Percentiles rank a stretch among this genome's conserved stretches.
phyloP scores from a whole-genome alignment of 2,329 filamentous ascomycete species.

The Fusarium oligoseptatum region DNA sequence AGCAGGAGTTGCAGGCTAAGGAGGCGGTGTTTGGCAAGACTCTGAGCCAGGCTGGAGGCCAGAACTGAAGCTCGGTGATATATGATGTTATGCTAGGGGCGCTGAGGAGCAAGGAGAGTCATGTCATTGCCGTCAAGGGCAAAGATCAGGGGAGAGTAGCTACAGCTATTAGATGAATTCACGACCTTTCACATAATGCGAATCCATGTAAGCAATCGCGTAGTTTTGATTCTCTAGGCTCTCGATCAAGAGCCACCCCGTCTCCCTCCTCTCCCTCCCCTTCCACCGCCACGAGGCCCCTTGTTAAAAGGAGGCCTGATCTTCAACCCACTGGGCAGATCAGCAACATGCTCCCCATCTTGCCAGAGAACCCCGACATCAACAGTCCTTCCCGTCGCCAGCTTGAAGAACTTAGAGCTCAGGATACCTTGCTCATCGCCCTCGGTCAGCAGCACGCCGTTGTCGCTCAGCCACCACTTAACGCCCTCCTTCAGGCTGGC shows the following conservation, averaged over 20 bases:
- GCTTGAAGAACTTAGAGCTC: slow-evolving; percentile 75
- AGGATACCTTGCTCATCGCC: slow-evolving; percentile 72
- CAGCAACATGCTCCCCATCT: slow-evolving; percentile 74
- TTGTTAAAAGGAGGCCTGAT: slow-evolving; percentile 63
- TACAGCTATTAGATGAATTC: neutral
- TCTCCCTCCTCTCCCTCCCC: slow-evolving; percentile 52
- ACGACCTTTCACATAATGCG: neutral
- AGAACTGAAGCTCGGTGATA: neutral
- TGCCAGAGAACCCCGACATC: slow-evolving; percentile 77
- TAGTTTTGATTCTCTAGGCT: neutral
- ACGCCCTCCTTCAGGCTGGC: slow-evolving; percentile 73
- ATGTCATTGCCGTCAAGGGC: neutral
- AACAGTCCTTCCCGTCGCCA: slow-evolving; percentile 73
- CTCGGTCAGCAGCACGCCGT: slow-evolving; percentile 79
- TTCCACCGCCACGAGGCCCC: slow-evolving; percentile 57
- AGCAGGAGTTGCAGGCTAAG: slow-evolving; percentile 38
- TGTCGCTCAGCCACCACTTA: slow-evolving; percentile 84
- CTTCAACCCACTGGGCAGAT: slow-evolving; percentile 73
- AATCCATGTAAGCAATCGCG: neutral
- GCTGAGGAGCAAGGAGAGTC: neutral
- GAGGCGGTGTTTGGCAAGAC: neutral
- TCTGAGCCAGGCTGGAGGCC: neutral
- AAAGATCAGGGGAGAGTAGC: neutral
- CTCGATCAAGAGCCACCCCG: slow-evolving; percentile 25
- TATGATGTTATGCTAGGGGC: neutral